Conservation (phyloP, 1,284 basidiomycete genomes). For the Papiliotrema terrestris region DNA sequence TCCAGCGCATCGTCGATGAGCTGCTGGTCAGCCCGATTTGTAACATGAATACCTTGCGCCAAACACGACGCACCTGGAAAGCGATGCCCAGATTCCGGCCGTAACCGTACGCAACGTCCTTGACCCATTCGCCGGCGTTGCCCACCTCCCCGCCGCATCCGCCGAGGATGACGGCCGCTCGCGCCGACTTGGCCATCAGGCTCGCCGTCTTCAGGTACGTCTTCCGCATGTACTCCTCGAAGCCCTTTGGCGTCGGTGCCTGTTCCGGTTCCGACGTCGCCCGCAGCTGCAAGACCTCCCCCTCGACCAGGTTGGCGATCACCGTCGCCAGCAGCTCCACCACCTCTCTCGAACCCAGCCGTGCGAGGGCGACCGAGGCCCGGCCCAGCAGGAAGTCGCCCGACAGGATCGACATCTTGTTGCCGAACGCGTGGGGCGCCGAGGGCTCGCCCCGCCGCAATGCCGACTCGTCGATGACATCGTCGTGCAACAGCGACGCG, state of each 20-base stretch:
- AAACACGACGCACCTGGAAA: conserved; percentile 68
- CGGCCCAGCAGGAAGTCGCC: conserved; percentile 95
- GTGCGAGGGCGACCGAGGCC: conserved; percentile 79
- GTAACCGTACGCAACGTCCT: conserved; percentile 90
- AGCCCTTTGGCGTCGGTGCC: conserved; percentile 51
- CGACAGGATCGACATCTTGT: conserved; percentile 89
- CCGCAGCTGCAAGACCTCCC: conserved; percentile 87
- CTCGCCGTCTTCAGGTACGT: conserved; percentile 96
- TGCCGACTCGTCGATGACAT: conserved; percentile 83
- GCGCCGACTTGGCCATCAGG: conserved; percentile 88
- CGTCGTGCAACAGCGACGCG: conserved; percentile 91
- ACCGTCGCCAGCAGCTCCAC: conserved; percentile 90
- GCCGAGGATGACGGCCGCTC: conserved; percentile 84
- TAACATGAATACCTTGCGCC: neutral
- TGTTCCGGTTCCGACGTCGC: conserved; percentile 38
- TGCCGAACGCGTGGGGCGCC: conserved; percentile 86
- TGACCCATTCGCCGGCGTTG: conserved; percentile 66
- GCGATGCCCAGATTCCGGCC: conserved; percentile 88
- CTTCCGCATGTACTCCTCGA: conserved; percentile 86
- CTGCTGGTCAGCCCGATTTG: conserved; percentile 50
- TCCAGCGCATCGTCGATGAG: conserved; percentile 91
- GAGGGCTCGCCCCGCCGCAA: conserved; percentile 77
- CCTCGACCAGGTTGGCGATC: conserved; percentile 93
- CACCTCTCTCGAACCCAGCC: conserved; percentile 82
- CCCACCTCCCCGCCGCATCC: conserved; percentile 57